Conservation (phyloP, 1,139 yeast species). For the Scheffersomyces parashehatae region DNA sequence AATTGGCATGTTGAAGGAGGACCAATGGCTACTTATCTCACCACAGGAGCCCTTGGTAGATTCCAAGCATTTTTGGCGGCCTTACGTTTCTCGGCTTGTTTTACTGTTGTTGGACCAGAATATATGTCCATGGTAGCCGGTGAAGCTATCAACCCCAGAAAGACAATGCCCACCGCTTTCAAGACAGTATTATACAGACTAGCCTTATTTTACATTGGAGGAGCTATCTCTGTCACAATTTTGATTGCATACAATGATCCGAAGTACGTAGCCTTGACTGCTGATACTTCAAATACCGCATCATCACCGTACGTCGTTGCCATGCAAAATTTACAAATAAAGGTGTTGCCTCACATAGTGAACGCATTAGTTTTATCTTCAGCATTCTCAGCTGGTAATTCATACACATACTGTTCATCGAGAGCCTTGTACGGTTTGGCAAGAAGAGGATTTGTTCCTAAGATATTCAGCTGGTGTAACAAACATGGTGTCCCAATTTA, state of each 20-base stretch:
- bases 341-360: conserved; percentile 42
- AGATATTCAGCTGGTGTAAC: conserved; percentile 37
- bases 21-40: conserved; percentile 54
- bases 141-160: conserved; percentile 76
- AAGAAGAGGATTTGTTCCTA: conserved; percentile 41
- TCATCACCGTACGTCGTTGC: conserved; percentile 49
- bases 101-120: conserved; percentile 83
- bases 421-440: conserved; percentile 44
- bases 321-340: conserved; percentile 40
- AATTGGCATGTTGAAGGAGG: conserved; percentile 55
- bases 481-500: conserved; percentile 61
- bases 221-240: conserved; percentile 42
- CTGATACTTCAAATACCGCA: conserved; percentile 25
- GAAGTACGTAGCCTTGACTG: conserved; percentile 24
- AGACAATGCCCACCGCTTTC: conserved; percentile 75
- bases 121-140: conserved; percentile 84
- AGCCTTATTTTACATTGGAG: conserved; percentile 63
- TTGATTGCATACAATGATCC: conserved; percentile 45
- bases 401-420: conserved; percentile 45
- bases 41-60: conserved; percentile 61
- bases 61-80: conserved; percentile 73
- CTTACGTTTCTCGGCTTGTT: conserved; percentile 54
- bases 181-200: conserved; percentile 75
- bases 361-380: conserved; percentile 37
- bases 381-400: conserved; percentile 48